Evolutionary conservation across 1,139 yeast genomes (phyloP), one percentile per base, ranked within the genome.

Genomic region (Spencermartinsiella ligniputridi): DNA sequence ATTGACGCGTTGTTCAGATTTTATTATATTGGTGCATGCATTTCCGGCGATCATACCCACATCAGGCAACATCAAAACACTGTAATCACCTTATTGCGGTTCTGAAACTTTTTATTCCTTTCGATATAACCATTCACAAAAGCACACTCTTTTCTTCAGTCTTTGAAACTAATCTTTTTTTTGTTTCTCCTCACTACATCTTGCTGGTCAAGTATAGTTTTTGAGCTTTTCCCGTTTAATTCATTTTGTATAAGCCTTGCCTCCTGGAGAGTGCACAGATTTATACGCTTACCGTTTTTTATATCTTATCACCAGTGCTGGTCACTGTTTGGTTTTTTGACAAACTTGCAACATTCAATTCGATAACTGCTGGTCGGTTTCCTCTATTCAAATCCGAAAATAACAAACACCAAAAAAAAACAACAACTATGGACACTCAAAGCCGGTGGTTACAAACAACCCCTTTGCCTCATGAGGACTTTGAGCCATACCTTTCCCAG

Each of bases 401-500:
- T 17, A 22, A 40, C 22, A 36, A 46, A 36, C 18, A 36, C 15
- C 32, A 37, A 39, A 48, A 46, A 32, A 39, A 32, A 41, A 24
- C 35, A 39, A 16, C 29, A 19, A 11, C 21, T 9, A 16, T 40
- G 35, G 42, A 20, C 16, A 15, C 29, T 22, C 37, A 37, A 19
- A 27, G 32, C n/a, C 32, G 32, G 6, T 11, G 15, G 15, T 4
- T 27, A n/a, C 32, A 27, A n/a, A 9, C 32, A 6, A 41, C 44
- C 19, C 62, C 63, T 11, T 48, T 61, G 16, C 63, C 63, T 11
- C 56, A 55, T 44, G 61, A 61, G 24, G 66, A 63, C 38, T 63
- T 62, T 42, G 65, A 60, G 41, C 63, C 65, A 5, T 62, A 59
- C 44, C 53, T 61, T 37, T 37, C 60, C 4, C 64, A 62, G 37